Base-by-base conservation (phyloP, 2,329 filamentous ascomycete species). In the Talaromyces sp. region DNA sequence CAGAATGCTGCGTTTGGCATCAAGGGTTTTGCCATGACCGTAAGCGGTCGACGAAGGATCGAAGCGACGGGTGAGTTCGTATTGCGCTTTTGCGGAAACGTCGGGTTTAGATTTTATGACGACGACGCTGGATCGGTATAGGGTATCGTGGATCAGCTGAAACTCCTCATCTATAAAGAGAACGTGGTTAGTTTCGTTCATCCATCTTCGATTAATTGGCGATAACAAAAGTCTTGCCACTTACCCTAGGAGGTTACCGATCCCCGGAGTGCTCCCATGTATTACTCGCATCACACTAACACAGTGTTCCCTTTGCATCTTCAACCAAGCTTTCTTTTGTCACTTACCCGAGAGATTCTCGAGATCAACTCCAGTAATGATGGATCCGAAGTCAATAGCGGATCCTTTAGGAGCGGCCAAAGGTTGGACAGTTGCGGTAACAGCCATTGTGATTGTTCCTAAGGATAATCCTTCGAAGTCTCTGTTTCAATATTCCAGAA, bases 11-110 rank as follows among this genome's bases (percentile, higher is more conserved):
- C 81, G 83, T 72, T 86, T 86, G 7, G 81, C 81, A 68, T 91
- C 88, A 55, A 91, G 79, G 0, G 88, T 90, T 76, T 89, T 90
- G 71, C 89, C 90, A 72, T 92, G 90, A 16, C 90, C 90, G 74
- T 93, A 93, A 14, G 82, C 83, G 14, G 81, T 81, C 1, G 82
- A 81, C 5, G 79, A 70, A 0, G 89, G 89, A 69, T 93, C 90
- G 75, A 93, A 93, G 61, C 84, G 84, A 58, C 84, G 86, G 2
- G 89, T 93, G 44, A 93, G 80, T 66, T 88, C 84, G 70, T 87
- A 93, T 71, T 93, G 90, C 7, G 88, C 87, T 70, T 84, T 86
- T 1, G 90, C 87, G 0, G 87, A 84, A 25, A 88, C 79, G 46
- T 84, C 79, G 48, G 79, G 70, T 71, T 92, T 88, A 70, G 85